A percentile compares a stretch with the other conserved stretches of the same genome.
These are phyloP conservation scores for Phalaenopsis hybrid DNA, from an alignment of 116 monocot genomes.

Conservation along the genomic window DNA sequence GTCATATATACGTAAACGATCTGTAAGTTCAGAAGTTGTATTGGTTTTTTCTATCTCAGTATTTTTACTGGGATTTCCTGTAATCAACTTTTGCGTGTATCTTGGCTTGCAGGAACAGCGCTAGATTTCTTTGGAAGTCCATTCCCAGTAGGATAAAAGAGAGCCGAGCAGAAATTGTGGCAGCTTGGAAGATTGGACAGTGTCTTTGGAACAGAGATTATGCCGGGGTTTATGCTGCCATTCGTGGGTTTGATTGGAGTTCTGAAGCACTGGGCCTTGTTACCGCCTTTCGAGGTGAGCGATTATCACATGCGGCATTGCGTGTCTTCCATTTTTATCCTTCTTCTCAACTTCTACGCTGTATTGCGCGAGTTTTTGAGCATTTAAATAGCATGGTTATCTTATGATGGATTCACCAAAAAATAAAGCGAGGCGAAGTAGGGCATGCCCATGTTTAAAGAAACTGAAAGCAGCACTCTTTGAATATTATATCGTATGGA, in stretches of 20 bases:
- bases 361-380: too few relatives aligned
- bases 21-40: conserved; percentile 31
- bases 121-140: conserved; percentile 92
- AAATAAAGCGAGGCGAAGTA: too few relatives aligned
- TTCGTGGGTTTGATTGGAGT: conserved; percentile 75
- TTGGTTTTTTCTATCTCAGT: neutral
- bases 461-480: too few relatives aligned
- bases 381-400: too few relatives aligned
- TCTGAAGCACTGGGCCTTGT: conserved; percentile 42
- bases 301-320: neutral
- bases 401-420: too few relatives aligned
- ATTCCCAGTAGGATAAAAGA: conserved; percentile 62
- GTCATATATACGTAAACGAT: conserved; percentile 72
- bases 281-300: conserved; percentile 57
- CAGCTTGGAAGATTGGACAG: conserved; percentile 44
- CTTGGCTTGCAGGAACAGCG: conserved; percentile 54
- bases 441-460: too few relatives aligned
- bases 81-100: neutral
- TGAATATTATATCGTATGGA: too few relatives aligned
- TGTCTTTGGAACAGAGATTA: conserved; percentile 82
- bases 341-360: neutral
- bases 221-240: conserved; percentile 54
- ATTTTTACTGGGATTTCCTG: neutral
- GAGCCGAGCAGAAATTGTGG: conserved; percentile 33
- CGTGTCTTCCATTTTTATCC: neutral